phyloP scores from a whole-genome alignment of 345 rosid genomes.

The Linum usitatissimum region DNA sequence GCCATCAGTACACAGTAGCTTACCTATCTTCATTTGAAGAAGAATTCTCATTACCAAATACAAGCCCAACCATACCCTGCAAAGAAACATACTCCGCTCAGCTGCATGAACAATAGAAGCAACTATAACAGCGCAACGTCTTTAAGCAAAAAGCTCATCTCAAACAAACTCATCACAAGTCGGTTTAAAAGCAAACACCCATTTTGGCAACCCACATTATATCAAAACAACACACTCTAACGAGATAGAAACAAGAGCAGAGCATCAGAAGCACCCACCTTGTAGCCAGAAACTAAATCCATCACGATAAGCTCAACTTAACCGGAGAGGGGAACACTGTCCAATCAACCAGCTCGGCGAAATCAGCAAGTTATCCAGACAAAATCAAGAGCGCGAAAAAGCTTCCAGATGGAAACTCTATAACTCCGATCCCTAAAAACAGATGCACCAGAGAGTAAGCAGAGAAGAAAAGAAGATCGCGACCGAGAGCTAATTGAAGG shows the following conservation, averaged over 20 bases:
- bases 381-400: too few species aligned
- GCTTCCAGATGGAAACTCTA: neutral
- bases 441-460: neutral
- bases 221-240: neutral
- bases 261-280: neutral
- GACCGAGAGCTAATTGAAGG: neutral
- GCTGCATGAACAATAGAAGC: neutral
- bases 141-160: neutral
- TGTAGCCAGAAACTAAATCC: constrained; percentile 5
- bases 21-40: constrained; percentile 75
- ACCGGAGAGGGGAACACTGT: neutral
- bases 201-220: neutral
- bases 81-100: constrained; percentile 9
- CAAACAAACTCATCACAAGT: neutral
- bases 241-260: neutral
- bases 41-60: constrained; percentile 78
- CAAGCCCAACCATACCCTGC: constrained; percentile 91
- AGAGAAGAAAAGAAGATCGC: neutral
- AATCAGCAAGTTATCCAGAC: neutral
- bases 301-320: constrained; percentile 2
- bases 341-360: neutral
- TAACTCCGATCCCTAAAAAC: neutral
- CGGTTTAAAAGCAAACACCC: neutral
- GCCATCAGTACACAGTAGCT: neutral
- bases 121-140: neutral